Base-by-base conservation (phyloP, 805 yeast species). In the Saccharomycopsis fermentans region DNA sequence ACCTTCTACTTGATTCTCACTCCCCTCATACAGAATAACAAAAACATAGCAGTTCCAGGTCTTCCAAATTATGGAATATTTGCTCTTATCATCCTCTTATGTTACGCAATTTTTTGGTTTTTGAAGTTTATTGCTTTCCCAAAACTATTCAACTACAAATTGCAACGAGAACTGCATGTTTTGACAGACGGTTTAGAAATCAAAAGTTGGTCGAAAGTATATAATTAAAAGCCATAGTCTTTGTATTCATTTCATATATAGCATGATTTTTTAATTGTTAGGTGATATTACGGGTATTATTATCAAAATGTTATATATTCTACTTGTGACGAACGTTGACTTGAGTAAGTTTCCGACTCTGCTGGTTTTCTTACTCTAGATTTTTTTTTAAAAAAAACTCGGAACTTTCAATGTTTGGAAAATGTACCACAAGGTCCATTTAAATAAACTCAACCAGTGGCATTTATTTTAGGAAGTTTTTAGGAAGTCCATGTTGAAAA, bases 111-210 rank as follows among this genome's bases (percentile, higher is more conserved):
- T 14, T 62, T 34, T 29, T 62, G 64, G 64, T 19, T 56, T 29
- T 16, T 57, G 39, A 57, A 36, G 48, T 62, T 62, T 47, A 29
- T 57, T n/a, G 56, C 40, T 17, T 55, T 59, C 3, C 64, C 64
- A 34, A 54, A 39, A 29, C 4, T 57, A 12, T 55, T 57, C 6
- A 26, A 40, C 17, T 62, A 62, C 40, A 57, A 32, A 50, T 52
- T 59, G 36, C 54, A 55, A 11, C 32, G 50, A 17, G 61, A 59
- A 32, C 37, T 37, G 26, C 56, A 50, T 29, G 60, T 59, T 27
- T 36, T 59, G 26, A 50, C 52, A 6, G 64, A 62, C 37, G 64
- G 64, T 1, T 48, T 59, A 51, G 57, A 55, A 9, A 53, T 62
- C 11, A 62, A 59, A 47, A 52, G 29, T 3, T 58, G 60, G 60